A percentile compares a stretch with the other conserved stretches of the same genome.
These are phyloP conservation scores for Phytophthora pinifolia DNA, from an alignment of 352 stramenopile genomes.

Conservation along the genomic window DNA sequence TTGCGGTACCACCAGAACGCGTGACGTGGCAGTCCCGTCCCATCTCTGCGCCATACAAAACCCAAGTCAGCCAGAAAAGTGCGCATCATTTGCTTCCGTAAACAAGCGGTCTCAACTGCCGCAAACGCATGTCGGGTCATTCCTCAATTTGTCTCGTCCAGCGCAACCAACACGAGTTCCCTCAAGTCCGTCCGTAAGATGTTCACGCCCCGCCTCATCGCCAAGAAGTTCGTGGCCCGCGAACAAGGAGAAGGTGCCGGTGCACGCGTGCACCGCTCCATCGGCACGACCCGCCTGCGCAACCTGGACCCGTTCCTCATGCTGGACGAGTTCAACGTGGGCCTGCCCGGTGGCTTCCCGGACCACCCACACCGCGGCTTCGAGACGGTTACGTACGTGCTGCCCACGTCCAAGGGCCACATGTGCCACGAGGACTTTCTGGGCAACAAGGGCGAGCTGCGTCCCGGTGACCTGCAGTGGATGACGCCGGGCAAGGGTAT, in stretches of 20 bases:
- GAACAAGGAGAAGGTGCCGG: constrained; percentile 42
- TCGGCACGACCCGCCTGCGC: constrained; percentile 31
- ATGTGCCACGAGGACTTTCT: constrained; percentile 87
- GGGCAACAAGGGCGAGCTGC: constrained; percentile 44
- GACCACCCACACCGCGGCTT: constrained; percentile 91
- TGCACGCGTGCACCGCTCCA: constrained; percentile 36
- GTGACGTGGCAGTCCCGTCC: constrained; percentile 23
- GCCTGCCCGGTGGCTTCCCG: constrained; percentile 76
- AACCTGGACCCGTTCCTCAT: constrained; percentile 58
- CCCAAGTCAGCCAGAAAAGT: constrained; percentile 8
- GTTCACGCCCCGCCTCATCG: constrained; percentile 30
- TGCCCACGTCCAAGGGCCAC: constrained; percentile 66
- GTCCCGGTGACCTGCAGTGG: constrained; percentile 53
- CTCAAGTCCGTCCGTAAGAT: constrained; percentile 28
- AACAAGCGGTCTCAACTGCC: constrained; percentile 3
- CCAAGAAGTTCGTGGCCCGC: constrained; percentile 32
- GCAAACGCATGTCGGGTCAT: too few species aligned
- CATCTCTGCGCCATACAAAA: constrained; percentile 7
- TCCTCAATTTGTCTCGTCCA: constrained; percentile 13
- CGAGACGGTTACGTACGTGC: constrained; percentile 89
- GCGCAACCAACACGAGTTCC: constrained; percentile 15
- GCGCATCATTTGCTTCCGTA: constrained; percentile 15
- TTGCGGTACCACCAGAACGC: constrained; percentile 24
- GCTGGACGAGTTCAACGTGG: constrained; percentile 50
- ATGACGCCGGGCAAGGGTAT: constrained; percentile 53